Evolutionary conservation across 257 asterid species (phyloP), one percentile per base, ranked within the genome.

Genomic region (Mitragyna speciosa): DNA sequence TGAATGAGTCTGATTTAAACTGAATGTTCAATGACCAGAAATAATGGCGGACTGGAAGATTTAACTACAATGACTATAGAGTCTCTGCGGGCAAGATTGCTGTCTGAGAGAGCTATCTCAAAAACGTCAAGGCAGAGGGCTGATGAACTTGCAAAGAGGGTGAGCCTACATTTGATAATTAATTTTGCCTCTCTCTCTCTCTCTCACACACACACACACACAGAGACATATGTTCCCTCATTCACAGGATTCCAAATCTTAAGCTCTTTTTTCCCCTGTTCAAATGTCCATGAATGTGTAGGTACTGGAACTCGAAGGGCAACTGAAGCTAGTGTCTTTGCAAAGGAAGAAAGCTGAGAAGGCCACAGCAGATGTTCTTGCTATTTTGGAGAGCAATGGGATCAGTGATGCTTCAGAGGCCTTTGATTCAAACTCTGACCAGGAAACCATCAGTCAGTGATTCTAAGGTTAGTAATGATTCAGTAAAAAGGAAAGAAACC

Each of bases 311-410:
- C 95, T 96, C 68, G 98, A 91, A 89, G 93, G 89, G 82, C 97
- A 92, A 87, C 88, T 96, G 30, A 92, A 89, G 85, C 82, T 80
- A 76, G 95, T 90, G 20, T 80, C 91, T 70, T 87, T 92, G 54
- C 98, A 92, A 86, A 91, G 97, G 80, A 91, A 86, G 83, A 94
- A 90, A 84, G 98, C 99, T 51, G 99, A 96, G 82, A 94, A 86
- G 90, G 99, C 99, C 80, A 94, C 97, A 39, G 83, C 85, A 1
- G 90, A 89, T 79, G 93, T 94, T 83, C 98, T 96, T 82, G 85
- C 94, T 36, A 92, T 96, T 78, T 84, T 96, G 73, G 97, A 87
- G 79, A 82, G 91, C 82, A 87, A 85, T 73, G 91, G 94, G 79
- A 82, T 92, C 78, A 89, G 93, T 78, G 96, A 92, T 81, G 83